A percentile compares a stretch with the other conserved stretches of the same genome.
Evolutionary conservation across 2,329 filamentous ascomycete species (phyloP).

Genomic region (Stachybotrys echinatus): DNA sequence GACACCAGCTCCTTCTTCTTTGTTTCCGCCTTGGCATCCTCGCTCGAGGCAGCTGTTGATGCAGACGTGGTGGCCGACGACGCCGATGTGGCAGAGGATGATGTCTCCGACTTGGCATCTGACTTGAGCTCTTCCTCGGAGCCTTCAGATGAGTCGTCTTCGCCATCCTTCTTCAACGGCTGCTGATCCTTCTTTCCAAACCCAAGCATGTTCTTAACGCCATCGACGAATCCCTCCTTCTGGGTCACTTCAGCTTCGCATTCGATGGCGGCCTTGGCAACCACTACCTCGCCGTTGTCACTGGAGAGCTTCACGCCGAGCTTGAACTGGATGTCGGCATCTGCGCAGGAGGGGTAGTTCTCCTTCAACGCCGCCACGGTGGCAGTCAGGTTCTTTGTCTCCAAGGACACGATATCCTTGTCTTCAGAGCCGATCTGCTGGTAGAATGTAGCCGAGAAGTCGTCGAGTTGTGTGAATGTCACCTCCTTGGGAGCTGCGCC

Average conservation of each 20-base stretch:
- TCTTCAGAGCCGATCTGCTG: conserved; percentile 61
- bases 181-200: conserved; percentile 89
- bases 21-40: conserved; percentile 44
- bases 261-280: conserved; percentile 71
- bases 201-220: conserved; percentile 93
- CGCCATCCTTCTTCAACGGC: conserved; percentile 60
- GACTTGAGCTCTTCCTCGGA: conserved; percentile 37
- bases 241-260: conserved; percentile 72
- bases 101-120: conserved; percentile 24
- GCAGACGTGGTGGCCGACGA: conserved; percentile 3
- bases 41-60: conserved; percentile 18
- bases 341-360: conserved; percentile 66
- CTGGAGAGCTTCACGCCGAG: conserved; percentile 68
- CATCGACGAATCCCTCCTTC: conserved; percentile 82
- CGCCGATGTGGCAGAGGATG: conserved; percentile 11
- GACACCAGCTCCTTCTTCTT: conserved; percentile 55
- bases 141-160: conserved; percentile 30
- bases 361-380: conserved; percentile 75
- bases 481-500: conserved; percentile 77
- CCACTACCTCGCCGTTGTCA: conserved; percentile 73
- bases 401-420: conserved; percentile 58
- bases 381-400: conserved; percentile 80
- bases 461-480: conserved; percentile 73
- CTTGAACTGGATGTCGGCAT: conserved; percentile 74
- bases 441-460: conserved; percentile 76